phyloP scores from a whole-genome alignment of 108 stramenopile species.

The Conticribra weissflogii region DNA sequence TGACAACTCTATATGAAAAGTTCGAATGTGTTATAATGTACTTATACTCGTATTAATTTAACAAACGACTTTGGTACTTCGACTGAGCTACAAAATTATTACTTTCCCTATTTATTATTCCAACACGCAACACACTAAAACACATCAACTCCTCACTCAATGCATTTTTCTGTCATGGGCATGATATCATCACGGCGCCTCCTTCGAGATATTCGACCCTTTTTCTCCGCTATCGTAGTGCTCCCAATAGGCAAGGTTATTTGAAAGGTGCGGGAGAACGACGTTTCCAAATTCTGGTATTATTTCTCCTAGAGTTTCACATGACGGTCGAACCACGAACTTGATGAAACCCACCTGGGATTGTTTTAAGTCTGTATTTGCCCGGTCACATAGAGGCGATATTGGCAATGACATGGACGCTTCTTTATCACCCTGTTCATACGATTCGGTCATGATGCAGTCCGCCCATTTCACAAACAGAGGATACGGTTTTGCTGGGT shows the following conservation, averaged over 20 bases:
- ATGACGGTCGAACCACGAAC: slow-evolving; percentile 79
- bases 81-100: too few species aligned
- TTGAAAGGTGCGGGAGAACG: slow-evolving; percentile 32
- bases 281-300: slow-evolving; percentile 27
- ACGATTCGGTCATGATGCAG: slow-evolving; percentile 66
- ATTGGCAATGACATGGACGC: slow-evolving; percentile 54
- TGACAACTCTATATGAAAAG: too few species aligned
- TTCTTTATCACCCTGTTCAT: slow-evolving; percentile 77
- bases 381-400: slow-evolving; percentile 75
- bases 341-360: slow-evolving; percentile 87
- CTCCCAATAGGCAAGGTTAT: slow-evolving; percentile 53
- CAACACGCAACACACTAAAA: too few species aligned
- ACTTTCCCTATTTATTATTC: too few species aligned
- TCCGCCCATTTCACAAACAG: slow-evolving; percentile 67
- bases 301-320: slow-evolving; percentile 50
- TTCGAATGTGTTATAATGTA: too few species aligned
- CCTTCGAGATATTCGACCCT: not conserved
- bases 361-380: slow-evolving; percentile 55
- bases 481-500: slow-evolving; percentile 63
- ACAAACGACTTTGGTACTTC: too few species aligned
- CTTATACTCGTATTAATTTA: too few species aligned
- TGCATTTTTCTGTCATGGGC: too few species aligned
- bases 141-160: too few species aligned
- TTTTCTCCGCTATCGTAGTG: not conserved
- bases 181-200: too few species aligned